Conservation (phyloP, 2,329 filamentous ascomycete genomes). For the Graphilbum sp. region DNA sequence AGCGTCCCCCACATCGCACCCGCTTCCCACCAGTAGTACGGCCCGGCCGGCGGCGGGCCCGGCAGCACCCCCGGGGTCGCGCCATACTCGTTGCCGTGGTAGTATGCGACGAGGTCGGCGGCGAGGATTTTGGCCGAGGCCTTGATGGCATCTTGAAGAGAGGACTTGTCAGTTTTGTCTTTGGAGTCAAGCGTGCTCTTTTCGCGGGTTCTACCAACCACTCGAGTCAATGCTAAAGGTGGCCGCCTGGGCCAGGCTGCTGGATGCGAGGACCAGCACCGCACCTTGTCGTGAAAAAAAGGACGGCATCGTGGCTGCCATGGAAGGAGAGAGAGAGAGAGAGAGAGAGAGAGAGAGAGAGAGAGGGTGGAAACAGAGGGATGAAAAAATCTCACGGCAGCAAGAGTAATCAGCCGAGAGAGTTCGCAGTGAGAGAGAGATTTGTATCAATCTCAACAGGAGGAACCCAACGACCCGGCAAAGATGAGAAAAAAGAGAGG, state of each 20-base stretch:
- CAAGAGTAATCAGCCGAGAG: no score
- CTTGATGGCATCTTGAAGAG: constrained; percentile 9
- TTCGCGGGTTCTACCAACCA: constrained; percentile 2
- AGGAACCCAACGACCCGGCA: no score
- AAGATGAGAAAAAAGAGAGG: neutral
- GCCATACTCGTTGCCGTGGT: constrained; percentile 16
- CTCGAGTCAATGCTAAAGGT: constrained; percentile 4
- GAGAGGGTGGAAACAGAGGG: no score
- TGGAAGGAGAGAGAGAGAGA: neutral
- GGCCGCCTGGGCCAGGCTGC: constrained; percentile 1
- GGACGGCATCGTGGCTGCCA: neutral
- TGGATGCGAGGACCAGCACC: neutral
- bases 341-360: no score
- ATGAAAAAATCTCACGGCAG: no score
- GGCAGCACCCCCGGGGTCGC: constrained; percentile 16
- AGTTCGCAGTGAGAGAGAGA: no score
- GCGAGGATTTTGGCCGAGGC: constrained; percentile 11
- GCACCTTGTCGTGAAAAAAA: neutral
- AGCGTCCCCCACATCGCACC: constrained; percentile 17
- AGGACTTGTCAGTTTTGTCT: neutral
- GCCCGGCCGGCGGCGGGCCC: constrained; percentile 15
- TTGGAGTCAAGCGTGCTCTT: no score
- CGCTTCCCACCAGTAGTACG: constrained; percentile 21
- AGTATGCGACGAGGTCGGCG: constrained; percentile 15
- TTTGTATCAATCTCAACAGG: no score